phyloP scores from a whole-genome alignment of 2,329 filamentous ascomycete species.

The Aspergillus caelatus region DNA sequence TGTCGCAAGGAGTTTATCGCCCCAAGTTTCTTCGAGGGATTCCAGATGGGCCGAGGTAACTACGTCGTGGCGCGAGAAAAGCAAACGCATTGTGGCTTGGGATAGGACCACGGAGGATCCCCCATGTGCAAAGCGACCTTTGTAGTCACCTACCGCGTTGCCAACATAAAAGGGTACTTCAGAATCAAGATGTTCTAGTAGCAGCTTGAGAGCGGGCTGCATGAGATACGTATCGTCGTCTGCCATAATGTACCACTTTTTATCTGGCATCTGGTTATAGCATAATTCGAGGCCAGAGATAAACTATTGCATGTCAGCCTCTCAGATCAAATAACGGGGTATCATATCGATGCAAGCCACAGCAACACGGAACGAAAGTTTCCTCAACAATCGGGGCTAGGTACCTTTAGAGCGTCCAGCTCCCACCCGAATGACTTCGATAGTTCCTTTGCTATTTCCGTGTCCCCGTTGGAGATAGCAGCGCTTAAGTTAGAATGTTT shows the following conservation, averaged over 20 bases:
- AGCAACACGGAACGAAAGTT: neutral
- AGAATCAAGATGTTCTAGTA: slow-evolving; percentile 7
- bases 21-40: slow-evolving; percentile 8
- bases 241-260: slow-evolving; percentile 9
- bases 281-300: slow-evolving; percentile 7
- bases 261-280: slow-evolving; percentile 8
- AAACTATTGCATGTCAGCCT: slow-evolving; percentile 2
- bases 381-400: neutral
- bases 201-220: neutral
- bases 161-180: slow-evolving; percentile 4
- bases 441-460: neutral
- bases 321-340: too few relatives aligned
- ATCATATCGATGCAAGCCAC: neutral
- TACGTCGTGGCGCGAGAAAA: slow-evolving; percentile 2
- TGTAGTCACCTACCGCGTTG: slow-evolving; percentile 11
- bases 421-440: slow-evolving; percentile 8
- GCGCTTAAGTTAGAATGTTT: slow-evolving; percentile 3
- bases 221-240: slow-evolving; percentile 11
- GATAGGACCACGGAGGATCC: slow-evolving; percentile 8
- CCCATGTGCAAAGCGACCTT: slow-evolving; percentile 10
- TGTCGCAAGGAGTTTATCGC: slow-evolving; percentile 5
- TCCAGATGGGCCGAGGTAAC: slow-evolving; percentile 5
- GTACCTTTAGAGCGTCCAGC: slow-evolving; percentile 8
- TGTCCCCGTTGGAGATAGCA: slow-evolving; percentile 1
- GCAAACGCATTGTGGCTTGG: slow-evolving; percentile 2